These are phyloP conservation scores for Phytophthora brassicae DNA, from an alignment of 352 stramenopile genomes.

Conservation along the genomic window DNA sequence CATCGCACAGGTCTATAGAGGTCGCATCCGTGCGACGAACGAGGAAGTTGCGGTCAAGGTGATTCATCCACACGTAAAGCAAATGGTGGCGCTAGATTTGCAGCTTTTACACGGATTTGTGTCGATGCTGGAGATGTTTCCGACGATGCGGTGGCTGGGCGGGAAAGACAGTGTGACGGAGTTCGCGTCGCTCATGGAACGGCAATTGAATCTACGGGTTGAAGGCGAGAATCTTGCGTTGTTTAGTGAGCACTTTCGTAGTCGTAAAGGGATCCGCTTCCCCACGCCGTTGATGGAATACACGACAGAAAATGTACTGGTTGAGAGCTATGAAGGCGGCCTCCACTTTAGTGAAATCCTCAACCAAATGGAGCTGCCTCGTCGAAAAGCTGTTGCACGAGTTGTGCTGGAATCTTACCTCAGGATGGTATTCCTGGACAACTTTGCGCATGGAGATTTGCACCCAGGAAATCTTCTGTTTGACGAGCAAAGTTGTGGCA, in stretches of 20 bases:
- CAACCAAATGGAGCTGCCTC: slow-evolving; percentile 43
- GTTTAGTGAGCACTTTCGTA: slow-evolving; percentile 79
- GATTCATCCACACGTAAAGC: slow-evolving; percentile 90
- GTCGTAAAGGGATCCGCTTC: slow-evolving; percentile 68
- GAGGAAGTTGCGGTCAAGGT: slow-evolving; percentile 92
- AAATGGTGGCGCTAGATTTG: slow-evolving; percentile 89
- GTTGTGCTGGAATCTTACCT: slow-evolving; percentile 88
- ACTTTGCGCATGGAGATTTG: slow-evolving; percentile 94
- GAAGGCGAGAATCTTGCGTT: slow-evolving; percentile 89
- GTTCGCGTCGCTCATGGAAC: slow-evolving; percentile 86
- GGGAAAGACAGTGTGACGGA: slow-evolving; percentile 81
- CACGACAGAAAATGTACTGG: slow-evolving; percentile 84
- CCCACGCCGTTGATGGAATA: slow-evolving; percentile 68
- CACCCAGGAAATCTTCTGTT: slow-evolving; percentile 68
- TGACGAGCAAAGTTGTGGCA: slow-evolving; percentile 16
- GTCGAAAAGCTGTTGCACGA: slow-evolving; percentile 64
- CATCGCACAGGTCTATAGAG: slow-evolving; percentile 95
- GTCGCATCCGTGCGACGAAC: slow-evolving; percentile 57
- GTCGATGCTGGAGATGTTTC: slow-evolving; percentile 61
- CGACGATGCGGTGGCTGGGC: slow-evolving; percentile 67
- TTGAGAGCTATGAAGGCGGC: slow-evolving; percentile 90
- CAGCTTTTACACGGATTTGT: slow-evolving; percentile 70
- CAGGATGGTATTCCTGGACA: slow-evolving; percentile 96
- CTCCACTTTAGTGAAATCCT: slow-evolving; percentile 74
- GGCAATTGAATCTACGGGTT: slow-evolving; percentile 90